Conservation (phyloP, 108 stramenopile genomes). For the Pinguiococcus pyrenoidosus region DNA sequence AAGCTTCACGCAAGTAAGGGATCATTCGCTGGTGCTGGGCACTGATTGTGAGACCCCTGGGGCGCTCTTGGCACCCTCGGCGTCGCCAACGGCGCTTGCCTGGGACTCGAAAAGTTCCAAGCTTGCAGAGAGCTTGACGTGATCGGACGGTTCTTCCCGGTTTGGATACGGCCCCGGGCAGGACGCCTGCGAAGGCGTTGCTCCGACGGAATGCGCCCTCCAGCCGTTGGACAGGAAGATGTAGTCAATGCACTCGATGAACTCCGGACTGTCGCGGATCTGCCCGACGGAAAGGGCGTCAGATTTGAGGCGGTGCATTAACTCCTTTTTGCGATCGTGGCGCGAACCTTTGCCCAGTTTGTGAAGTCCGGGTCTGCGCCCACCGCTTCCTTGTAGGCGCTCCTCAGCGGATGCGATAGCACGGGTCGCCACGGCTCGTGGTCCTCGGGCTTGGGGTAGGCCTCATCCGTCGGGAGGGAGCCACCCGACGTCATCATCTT, state of each 20-base stretch:
- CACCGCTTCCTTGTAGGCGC: conserved; percentile 4
- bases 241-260: conserved; percentile 82
- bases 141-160: conserved; percentile 24
- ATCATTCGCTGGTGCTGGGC: no score
- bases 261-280: conserved; percentile 48
- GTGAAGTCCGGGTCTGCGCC: conserved; percentile 72
- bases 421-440: conserved; percentile 8
- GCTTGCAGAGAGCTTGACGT: conserved; percentile 19
- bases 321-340: not conserved
- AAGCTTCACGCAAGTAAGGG: no score
- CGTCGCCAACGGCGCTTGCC: no score
- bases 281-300: not conserved
- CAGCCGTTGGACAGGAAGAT: conserved; percentile 45
- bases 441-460: conserved; percentile 24
- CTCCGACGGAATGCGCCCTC: not conserved
- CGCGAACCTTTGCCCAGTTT: conserved; percentile 56
- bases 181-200: not conserved
- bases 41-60: no score
- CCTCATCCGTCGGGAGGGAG: conserved; percentile 37
- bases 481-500: conserved; percentile 65
- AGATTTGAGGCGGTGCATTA: not conserved
- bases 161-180: conserved; percentile 7
- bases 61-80: no score
- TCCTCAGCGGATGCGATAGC: not conserved
- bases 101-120: no score